Evolutionary conservation across 1,284 basidiomycete genomes (phyloP), one percentile per base, ranked within the genome.

Genomic region (Moniliella sp.): DNA sequence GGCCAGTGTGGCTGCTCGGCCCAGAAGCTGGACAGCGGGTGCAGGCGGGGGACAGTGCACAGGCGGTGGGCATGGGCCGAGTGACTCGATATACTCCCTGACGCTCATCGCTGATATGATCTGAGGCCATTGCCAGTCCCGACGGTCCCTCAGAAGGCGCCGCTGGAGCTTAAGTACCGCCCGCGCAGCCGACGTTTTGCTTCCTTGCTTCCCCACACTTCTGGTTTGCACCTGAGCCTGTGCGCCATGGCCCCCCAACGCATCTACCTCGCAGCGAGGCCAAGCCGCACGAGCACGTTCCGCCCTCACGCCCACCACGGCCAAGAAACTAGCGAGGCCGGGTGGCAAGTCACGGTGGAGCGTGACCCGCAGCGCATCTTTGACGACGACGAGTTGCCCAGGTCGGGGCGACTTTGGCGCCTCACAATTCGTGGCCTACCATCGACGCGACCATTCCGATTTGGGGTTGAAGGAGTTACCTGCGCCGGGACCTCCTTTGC

Each of bases 351-450:
- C 59, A 73, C 68, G 39, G 86, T 97, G 39, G 88, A 97, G 65
- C 71, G 79, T 44, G 88, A 97, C 63, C 71, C 78, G 35, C 82
- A 94, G 65, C 69, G 91, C 43, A 93, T 93, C 61, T 99, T 97
- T 65, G 74, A 81, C 48, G 84, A 97, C 61, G 67, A 70, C 32
- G 88, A 99, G 65, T 97, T n/a, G n/a, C 28, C 34, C 45, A 45
- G 4, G 78, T 79, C 33, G 88, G 88, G 5, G 91, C 83, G 66
- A 76, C 70, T 61, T 69, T 97, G 33, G 82, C 79, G 5, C 72
- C 72, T 15, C 77, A 91, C 65, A 84, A 88, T 62, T 70, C 78
- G 8, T 99, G 88, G 86, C 74, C 79, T 14, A 67, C 61, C 25
- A 78, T 81, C 1, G 82, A 86, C 1, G 62, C 61, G 16, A 63